These are phyloP conservation scores for Solanum etuberosum DNA, from an alignment of 257 asterid genomes.

Conservation along the genomic window DNA sequence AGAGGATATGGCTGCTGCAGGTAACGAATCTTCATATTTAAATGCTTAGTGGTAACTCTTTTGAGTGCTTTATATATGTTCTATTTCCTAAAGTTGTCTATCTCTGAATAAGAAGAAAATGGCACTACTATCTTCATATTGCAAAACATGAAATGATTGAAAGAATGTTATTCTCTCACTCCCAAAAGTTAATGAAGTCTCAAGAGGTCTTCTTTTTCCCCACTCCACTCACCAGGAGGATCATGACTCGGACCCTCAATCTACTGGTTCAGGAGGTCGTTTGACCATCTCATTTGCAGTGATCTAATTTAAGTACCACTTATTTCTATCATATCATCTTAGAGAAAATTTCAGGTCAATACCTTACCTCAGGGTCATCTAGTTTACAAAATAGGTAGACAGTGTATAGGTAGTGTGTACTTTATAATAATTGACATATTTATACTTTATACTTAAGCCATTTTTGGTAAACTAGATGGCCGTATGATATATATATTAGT, in stretches of 20 bases:
- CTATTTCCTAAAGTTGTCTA: background rate
- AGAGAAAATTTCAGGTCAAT: background rate
- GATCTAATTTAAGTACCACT: background rate
- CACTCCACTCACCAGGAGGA: background rate
- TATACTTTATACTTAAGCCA: background rate
- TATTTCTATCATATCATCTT: background rate
- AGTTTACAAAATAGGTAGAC: background rate
- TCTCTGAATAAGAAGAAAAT: background rate
- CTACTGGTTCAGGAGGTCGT: background rate
- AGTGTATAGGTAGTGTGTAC: background rate
- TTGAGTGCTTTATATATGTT: background rate
- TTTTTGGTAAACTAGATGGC: background rate
- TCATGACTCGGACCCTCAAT: background rate
- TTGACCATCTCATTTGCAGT: background rate
- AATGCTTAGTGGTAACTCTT: background rate
- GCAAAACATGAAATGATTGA: background rate
- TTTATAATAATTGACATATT: too few species aligned
- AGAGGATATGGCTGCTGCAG: slow-evolving; percentile 11
- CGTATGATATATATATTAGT: background rate
- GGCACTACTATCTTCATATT: background rate
- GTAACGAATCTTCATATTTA: background rate
- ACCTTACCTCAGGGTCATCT: background rate
- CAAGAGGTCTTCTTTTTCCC: background rate
- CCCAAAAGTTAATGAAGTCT: background rate
- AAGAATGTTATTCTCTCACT: background rate